Conservation (phyloP, 805 yeast genomes). For the Ogataea parapolymorpha region DNA sequence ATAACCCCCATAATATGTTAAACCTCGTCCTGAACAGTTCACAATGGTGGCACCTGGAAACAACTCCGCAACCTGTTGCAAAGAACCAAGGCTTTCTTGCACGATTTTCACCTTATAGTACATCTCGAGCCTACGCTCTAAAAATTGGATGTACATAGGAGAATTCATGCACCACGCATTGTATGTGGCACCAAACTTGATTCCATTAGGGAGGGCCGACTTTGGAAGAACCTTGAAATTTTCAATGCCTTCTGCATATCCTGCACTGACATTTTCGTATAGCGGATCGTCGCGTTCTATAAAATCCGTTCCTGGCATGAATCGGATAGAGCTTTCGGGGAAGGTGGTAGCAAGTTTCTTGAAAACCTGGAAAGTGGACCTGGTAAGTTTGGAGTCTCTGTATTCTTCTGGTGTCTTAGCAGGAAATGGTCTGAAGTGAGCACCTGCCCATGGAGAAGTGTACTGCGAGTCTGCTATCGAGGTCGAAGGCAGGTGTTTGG, state of each 20-base stretch:
- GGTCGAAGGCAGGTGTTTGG: constrained; percentile 39
- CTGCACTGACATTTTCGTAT: constrained; percentile 35
- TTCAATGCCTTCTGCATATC: constrained; percentile 39
- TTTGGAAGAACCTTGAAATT: constrained; percentile 31
- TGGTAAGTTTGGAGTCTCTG: constrained; percentile 45
- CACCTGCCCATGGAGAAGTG: constrained; percentile 81
- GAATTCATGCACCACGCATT: constrained; percentile 59
- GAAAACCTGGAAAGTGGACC: constrained; percentile 47
- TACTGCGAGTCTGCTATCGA: constrained; percentile 20
- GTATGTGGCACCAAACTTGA: constrained; percentile 47
- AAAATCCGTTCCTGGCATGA: constrained; percentile 56
- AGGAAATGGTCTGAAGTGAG: constrained; percentile 71
- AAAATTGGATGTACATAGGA: constrained; percentile 50
- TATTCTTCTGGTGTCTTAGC: constrained; percentile 38
- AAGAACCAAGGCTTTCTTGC: constrained; percentile 29
- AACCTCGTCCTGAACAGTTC: constrained; percentile 60
- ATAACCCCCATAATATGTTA: constrained; percentile 50
- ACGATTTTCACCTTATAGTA: constrained; percentile 36
- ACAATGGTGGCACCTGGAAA: constrained; percentile 37
- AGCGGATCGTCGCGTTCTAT: constrained; percentile 44
- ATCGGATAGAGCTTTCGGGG: constrained; percentile 51
- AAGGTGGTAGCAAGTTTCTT: constrained; percentile 34
- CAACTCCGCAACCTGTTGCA: constrained; percentile 39
- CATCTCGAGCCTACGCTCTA: constrained; percentile 37
- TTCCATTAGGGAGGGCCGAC: constrained; percentile 36